Conservation (phyloP, 371 early-diverging fungal genomes). For the Mortierella sp. region DNA sequence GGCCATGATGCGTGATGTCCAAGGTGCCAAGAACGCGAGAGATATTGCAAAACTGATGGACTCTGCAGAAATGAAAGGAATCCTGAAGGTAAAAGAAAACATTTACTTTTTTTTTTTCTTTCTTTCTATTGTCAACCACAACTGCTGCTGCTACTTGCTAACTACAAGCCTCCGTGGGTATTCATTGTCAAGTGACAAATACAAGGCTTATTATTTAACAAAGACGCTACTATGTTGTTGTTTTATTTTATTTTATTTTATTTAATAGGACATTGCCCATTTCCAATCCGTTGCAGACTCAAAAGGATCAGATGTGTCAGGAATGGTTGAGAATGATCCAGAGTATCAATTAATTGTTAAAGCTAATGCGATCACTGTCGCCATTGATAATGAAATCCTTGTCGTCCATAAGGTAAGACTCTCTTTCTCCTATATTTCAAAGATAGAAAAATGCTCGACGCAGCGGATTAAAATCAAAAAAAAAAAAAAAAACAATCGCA, state of each 20-base stretch:
- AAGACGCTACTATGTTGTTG: not conserved
- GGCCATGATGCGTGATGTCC: slow-evolving; percentile 39
- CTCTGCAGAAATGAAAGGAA: slow-evolving; percentile 40
- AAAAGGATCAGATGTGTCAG: slow-evolving; percentile 59
- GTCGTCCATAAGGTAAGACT: slow-evolving; percentile 83
- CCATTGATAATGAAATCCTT: slow-evolving; percentile 90
- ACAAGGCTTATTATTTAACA: not conserved
- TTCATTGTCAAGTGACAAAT: no score
- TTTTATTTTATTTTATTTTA: no score
- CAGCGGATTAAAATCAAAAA: not conserved
- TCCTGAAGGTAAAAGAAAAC: slow-evolving; percentile 37
- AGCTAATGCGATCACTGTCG: slow-evolving; percentile 88
- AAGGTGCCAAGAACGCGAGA: slow-evolving; percentile 28
- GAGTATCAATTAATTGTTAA: slow-evolving; percentile 91
- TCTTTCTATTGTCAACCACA: no score
- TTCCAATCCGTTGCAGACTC: slow-evolving; percentile 59
- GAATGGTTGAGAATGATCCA: slow-evolving; percentile 83
- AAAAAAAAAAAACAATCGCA: no score
- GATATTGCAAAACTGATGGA: slow-evolving; percentile 57
- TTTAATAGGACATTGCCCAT: slow-evolving; percentile 72
- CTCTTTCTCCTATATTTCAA: not conserved
- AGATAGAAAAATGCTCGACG: not conserved
- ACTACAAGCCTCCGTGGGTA: no score
- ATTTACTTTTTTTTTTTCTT: no score
- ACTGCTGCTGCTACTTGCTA: no score